Evolutionary conservation across 2,329 filamentous ascomycete species (phyloP), one percentile per base, ranked within the genome.

Genomic region (Sordariomycetes sp.): DNA sequence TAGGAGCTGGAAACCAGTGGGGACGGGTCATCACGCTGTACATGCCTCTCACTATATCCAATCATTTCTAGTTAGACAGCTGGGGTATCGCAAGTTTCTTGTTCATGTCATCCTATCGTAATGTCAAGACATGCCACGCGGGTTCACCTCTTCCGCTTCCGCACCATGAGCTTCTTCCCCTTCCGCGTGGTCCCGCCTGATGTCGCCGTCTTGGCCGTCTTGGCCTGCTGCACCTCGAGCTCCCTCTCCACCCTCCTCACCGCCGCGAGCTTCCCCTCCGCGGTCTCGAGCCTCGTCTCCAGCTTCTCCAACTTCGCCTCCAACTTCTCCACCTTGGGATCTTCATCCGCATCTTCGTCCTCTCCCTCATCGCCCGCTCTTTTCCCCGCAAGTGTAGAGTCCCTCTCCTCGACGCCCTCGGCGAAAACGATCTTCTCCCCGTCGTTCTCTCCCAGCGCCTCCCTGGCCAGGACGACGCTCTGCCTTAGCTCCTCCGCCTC

Each of bases 141-240:
- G 37, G 3, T 55, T 68, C 74, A 85, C 66, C 81, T 76, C 75
- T 87, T 87, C 62, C 83, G 76, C 68, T 81, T 76, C 62, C 80
- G 77, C 58, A 85, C 76, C 74, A 83, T 85, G 62, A 85, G 78
- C 72, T 82, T 85, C 69, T 79, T 79, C 25, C 83, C 83, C 46
- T 74, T 74, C 67, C 82, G 83, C 32, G 79, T 85, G n/a, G 75
- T 65, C 16, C 81, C 81, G 43, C 80, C 81, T 6, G 79, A 77
- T 1, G 82, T 86, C 10, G 79, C 74, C 62, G 82, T 84, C 74
- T 87, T 87, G 40, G 81, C 81, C 82, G 86, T 86, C 67, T 79
- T 81, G 20, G 81, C 79, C 60, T 79, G 74, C 68, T 86, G 81
- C 58, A 82, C 60, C 61, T 83, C 82, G 28, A 87, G 72, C 63